Conservation (phyloP, 225 moss, liverwort and hornwort species). For the Marchantia paleacea region DNA sequence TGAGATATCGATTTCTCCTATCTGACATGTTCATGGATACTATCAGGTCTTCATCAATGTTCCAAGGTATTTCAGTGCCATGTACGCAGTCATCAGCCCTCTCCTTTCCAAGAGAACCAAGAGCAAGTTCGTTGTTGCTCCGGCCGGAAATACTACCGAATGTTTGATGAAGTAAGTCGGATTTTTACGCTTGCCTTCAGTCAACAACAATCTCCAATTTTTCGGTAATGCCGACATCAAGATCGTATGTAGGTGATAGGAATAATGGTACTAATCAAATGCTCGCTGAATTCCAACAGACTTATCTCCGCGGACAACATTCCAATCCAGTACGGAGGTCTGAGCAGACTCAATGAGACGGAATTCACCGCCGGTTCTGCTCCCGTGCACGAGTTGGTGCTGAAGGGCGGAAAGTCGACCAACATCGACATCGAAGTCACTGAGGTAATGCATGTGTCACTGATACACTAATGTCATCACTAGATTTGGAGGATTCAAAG, state of each 20-base stretch:
- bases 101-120: conserved; percentile 32
- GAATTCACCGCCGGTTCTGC: conserved; percentile 13
- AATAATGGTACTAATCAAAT: no score
- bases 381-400: conserved; percentile 6
- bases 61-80: conserved; percentile 31
- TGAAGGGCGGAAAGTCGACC: conserved; percentile 22
- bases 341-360: conserved; percentile 11
- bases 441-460: conserved; percentile 22
- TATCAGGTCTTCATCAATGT: conserved; percentile 33
- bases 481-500: no score
- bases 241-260: no score
- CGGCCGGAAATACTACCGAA: conserved; percentile 25
- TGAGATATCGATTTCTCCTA: background rate
- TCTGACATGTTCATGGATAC: background rate
- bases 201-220: no score
- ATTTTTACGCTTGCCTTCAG: no score
- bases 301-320: conserved; percentile 32
- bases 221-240: no score
- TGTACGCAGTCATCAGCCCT: conserved; percentile 31
- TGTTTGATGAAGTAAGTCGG: conserved; percentile 26
- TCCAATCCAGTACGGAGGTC: conserved; percentile 33
- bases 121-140: conserved; percentile 36
- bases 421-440: conserved; percentile 35
- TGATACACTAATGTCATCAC: no score
- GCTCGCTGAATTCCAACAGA: conserved; percentile 1